Percentiles rank a stretch among this genome's conserved stretches.
phyloP scores from a whole-genome alignment of 1,284 basidiomycete species.

The Cutaneotrichosporon arboriforme region DNA sequence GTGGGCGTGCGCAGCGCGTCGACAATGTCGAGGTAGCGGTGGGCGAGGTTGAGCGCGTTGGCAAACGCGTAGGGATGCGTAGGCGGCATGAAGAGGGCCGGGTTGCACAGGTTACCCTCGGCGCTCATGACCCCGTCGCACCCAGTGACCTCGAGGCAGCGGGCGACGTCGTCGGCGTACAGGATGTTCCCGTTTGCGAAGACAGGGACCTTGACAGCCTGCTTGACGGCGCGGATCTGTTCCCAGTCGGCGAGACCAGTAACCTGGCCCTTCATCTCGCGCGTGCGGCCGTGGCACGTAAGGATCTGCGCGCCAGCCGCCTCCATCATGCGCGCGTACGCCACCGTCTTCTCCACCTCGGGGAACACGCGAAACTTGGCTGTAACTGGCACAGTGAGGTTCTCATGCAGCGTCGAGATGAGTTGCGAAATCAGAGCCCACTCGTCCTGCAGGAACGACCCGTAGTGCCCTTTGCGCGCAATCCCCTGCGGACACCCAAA shows the following conservation, averaged over 20 bases:
- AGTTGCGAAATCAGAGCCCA: conserved; percentile 79
- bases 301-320: conserved; percentile 90
- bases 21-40: conserved; percentile 84
- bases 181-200: conserved; percentile 98
- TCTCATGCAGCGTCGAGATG: conserved; percentile 74
- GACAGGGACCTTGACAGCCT: conserved; percentile 83
- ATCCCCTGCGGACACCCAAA: conserved; percentile 96
- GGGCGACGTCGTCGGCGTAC: conserved; percentile 68
- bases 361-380: conserved; percentile 94
- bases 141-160: conserved; percentile 73
- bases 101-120: conserved; percentile 92
- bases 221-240: conserved; percentile 77
- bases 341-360: conserved; percentile 76
- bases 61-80: conserved; percentile 56
- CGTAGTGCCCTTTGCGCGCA: conserved; percentile 79
- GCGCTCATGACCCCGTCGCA: conserved; percentile 92
- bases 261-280: conserved; percentile 82
- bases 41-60: conserved; percentile 61
- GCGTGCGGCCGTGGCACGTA: conserved; percentile 83
- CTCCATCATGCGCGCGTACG: conserved; percentile 92
- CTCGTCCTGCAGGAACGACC: conserved; percentile 87
- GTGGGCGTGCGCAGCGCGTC: conserved; percentile 67
- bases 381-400: conserved; percentile 83
- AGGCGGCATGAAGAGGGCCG: conserved; percentile 62
- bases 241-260: conserved; percentile 76